Conservation (phyloP, 805 yeast species). For the Cyberlindnera amylophila region DNA sequence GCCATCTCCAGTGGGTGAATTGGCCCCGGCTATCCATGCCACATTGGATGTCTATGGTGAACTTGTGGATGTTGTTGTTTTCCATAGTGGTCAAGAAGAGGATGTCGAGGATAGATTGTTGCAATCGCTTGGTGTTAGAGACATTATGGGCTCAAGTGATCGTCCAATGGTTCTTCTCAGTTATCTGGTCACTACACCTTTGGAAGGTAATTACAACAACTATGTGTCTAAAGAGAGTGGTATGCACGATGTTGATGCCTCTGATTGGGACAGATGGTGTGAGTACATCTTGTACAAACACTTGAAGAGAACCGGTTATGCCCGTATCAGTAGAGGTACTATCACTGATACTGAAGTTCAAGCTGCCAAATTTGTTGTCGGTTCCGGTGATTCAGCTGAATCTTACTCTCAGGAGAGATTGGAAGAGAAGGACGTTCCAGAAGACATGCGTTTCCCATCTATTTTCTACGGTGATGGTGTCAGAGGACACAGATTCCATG, state of each 20-base stretch:
- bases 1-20: slow-evolving; percentile 96
- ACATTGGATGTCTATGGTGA: slow-evolving; percentile 89
- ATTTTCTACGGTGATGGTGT: slow-evolving; percentile 87
- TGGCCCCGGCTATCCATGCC: slow-evolving; percentile 98
- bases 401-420: slow-evolving; percentile 53
- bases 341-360: slow-evolving; percentile 97
- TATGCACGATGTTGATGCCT: slow-evolving; percentile 89
- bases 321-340: slow-evolving; percentile 87
- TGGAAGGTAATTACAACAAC: slow-evolving; percentile 86
- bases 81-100: slow-evolving; percentile 98
- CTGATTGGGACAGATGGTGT: slow-evolving; percentile 98
- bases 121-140: slow-evolving; percentile 73
- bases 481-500: slow-evolving; percentile 91
- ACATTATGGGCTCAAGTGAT: slow-evolving; percentile 75
- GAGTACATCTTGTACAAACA: slow-evolving; percentile 90
- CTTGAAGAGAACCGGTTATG: slow-evolving; percentile 85
- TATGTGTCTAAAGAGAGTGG: slow-evolving; percentile 81
- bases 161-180: slow-evolving; percentile 86
- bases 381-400: slow-evolving; percentile 27
- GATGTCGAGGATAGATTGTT: slow-evolving; percentile 89
- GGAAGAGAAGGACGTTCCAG: slow-evolving; percentile 52
- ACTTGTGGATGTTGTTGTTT: slow-evolving; percentile 86
- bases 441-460: slow-evolving; percentile 69
- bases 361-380: slow-evolving; percentile 73
- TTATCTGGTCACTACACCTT: slow-evolving; percentile 85